These are phyloP conservation scores for Ogataea pini DNA, from an alignment of 805 yeast genomes.

Conservation along the genomic window DNA sequence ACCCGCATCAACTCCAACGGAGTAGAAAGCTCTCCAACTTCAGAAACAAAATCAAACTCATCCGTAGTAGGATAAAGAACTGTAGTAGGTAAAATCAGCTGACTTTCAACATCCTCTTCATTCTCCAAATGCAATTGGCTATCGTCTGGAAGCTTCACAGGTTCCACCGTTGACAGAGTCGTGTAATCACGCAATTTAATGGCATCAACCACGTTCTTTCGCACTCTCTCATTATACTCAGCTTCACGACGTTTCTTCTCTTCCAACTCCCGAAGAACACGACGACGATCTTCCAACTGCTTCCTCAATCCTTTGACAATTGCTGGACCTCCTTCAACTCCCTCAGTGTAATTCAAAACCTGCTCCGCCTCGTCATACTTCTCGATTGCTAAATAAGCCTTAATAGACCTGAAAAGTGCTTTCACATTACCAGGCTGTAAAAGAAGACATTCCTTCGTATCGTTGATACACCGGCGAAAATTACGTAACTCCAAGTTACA, in stretches of 20 bases:
- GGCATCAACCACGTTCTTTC: constrained; percentile 55
- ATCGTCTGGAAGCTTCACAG: constrained; percentile 57
- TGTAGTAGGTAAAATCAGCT: constrained; percentile 78
- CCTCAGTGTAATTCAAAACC: constrained; percentile 63
- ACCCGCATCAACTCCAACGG: constrained; percentile 61
- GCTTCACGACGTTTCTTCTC: constrained; percentile 37
- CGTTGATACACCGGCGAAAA: constrained; percentile 82
- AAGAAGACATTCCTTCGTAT: constrained; percentile 70
- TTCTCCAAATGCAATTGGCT: constrained; percentile 62
- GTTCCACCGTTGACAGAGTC: constrained; percentile 49
- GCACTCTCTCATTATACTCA: constrained; percentile 43
- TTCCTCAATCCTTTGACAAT: constrained; percentile 51
- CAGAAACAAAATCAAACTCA: constrained; percentile 80
- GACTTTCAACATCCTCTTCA: constrained; percentile 68
- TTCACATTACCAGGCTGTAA: constrained; percentile 72
- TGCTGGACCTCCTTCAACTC: constrained; percentile 58
- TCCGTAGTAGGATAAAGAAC: constrained; percentile 79
- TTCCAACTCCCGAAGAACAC: constrained; percentile 27
- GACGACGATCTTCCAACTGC: constrained; percentile 38
- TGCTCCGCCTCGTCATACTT: constrained; percentile 71
- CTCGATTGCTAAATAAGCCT: constrained; percentile 70
- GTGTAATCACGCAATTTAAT: constrained; percentile 58
- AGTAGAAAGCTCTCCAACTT: constrained; percentile 70
- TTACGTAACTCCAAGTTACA: constrained; percentile 85
- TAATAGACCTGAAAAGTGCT: constrained; percentile 83